Percentiles rank a stretch among this genome's conserved stretches.
Evolutionary conservation across 1,284 basidiomycete genomes (phyloP).

Genomic region (Tremellales sp.): DNA sequence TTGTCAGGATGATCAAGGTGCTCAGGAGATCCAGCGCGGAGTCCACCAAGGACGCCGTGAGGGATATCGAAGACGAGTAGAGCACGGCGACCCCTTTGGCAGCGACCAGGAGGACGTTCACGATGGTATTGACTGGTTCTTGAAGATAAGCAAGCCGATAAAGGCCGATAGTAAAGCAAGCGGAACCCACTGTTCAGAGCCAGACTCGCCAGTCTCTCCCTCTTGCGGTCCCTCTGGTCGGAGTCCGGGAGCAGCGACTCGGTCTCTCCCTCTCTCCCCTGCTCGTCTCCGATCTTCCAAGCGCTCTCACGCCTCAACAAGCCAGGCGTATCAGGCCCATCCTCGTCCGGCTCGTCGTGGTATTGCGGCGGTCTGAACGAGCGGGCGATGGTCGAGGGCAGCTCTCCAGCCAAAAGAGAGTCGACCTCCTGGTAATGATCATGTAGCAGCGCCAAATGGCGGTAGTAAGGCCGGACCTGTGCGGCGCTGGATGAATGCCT

Average conservation of each 20-base stretch:
- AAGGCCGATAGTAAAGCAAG: background rate
- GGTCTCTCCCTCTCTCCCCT: constrained; percentile 24
- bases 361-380: constrained; percentile 31
- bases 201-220: constrained; percentile 37
- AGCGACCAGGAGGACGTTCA: constrained; percentile 53
- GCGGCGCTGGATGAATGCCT: no score
- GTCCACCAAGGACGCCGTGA: constrained; percentile 56
- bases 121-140: constrained; percentile 42
- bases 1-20: constrained; percentile 51
- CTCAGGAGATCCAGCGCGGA: constrained; percentile 55
- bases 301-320: constrained; percentile 11
- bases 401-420: constrained; percentile 38
- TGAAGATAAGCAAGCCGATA: background rate
- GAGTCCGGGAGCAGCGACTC: constrained; percentile 23
- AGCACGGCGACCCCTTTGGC: constrained; percentile 54
- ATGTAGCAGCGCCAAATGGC: constrained; percentile 32
- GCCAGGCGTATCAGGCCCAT: constrained; percentile 4
- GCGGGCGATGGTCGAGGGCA: constrained; percentile 40
- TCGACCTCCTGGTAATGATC: constrained; percentile 47
- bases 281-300: constrained; percentile 19
- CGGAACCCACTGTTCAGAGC: constrained; percentile 41
- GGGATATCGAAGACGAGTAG: constrained; percentile 56
- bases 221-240: constrained; percentile 29
- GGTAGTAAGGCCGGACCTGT: constrained; percentile 43
- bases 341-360: constrained; percentile 15